phyloP scores from a whole-genome alignment of 495 filamentous ascomycete species.

The Talaromyces stipitatus region DNA sequence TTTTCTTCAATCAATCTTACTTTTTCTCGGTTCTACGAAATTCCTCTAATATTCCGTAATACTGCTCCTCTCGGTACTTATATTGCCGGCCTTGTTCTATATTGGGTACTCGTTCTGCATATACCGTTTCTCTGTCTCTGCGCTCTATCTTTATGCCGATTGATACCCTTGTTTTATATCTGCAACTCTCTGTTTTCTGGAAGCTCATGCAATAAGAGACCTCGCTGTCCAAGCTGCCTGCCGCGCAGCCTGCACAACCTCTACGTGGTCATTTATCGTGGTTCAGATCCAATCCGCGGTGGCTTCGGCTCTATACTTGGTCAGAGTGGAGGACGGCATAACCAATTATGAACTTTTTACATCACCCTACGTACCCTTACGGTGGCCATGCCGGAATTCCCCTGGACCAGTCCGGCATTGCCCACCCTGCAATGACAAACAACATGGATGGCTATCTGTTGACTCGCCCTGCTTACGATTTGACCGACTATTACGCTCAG shows the following conservation, averaged over 20 bases:
- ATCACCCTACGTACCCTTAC: conserved; percentile 34
- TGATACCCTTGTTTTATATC: background rate
- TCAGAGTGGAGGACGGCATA: background rate
- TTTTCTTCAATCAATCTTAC: conserved; percentile 5
- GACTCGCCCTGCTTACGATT: conserved; percentile 34
- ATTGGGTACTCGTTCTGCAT: background rate
- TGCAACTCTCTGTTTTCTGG: background rate
- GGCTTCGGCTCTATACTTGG: background rate
- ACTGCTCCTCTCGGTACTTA: background rate
- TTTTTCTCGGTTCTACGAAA: conserved; percentile 1
- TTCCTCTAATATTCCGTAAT: background rate
- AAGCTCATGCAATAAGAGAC: conserved; percentile 1
- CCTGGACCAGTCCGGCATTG: conserved; percentile 33
- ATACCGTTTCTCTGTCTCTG: conserved; percentile 13
- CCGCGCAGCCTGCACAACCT: background rate
- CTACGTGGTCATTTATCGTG: background rate
- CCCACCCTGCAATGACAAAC: conserved; percentile 35
- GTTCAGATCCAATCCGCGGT: background rate
- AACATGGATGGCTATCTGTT: conserved; percentile 38
- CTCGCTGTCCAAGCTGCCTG: conserved; percentile 7
- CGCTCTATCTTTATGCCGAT: conserved; percentile 12
- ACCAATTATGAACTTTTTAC: conserved; percentile 35
- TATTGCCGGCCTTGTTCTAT: conserved; percentile 3
- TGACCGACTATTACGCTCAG: conserved; percentile 41
- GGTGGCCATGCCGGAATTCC: conserved; percentile 29